Evolutionary conservation across 2,329 filamentous ascomycete genomes (phyloP).

Genomic region (Ambrosiella xylebori): DNA sequence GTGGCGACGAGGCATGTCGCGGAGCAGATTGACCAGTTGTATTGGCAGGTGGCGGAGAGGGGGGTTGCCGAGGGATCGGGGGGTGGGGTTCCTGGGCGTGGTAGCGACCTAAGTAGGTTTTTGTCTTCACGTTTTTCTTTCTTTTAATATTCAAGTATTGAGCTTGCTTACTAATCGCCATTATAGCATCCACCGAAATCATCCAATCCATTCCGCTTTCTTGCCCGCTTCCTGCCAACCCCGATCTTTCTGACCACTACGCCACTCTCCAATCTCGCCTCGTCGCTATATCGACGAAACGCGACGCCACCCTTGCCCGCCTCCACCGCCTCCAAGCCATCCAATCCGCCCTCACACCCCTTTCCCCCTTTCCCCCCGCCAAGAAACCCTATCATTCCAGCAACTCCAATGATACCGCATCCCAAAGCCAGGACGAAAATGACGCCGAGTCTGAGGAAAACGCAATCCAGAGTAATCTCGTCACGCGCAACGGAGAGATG

Average conservation of each 20-base stretch:
- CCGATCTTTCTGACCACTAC: slow-evolving; percentile 4
- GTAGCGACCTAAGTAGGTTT: slow-evolving; percentile 28
- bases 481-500: slow-evolving; percentile 46
- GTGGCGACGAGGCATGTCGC: slow-evolving; percentile 55
- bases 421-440: slow-evolving; percentile 8
- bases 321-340: slow-evolving; percentile 33
- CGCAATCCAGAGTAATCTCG: slow-evolving; percentile 46
- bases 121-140: background rate
- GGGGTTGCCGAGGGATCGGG: slow-evolving; percentile 20
- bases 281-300: slow-evolving; percentile 26
- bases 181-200: background rate
- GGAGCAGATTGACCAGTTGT: slow-evolving; percentile 53
- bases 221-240: background rate
- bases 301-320: slow-evolving; percentile 21
- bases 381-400: background rate
- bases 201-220: background rate
- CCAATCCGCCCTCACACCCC: slow-evolving; percentile 32
- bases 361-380: slow-evolving; percentile 17
- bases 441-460: slow-evolving; percentile 17
- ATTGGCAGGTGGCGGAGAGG: slow-evolving; percentile 32
- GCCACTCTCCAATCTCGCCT: slow-evolving; percentile 26
- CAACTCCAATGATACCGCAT: background rate
- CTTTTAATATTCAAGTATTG: background rate
- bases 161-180: background rate
- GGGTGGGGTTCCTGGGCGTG: slow-evolving; percentile 22